A percentile compares a stretch with the other conserved stretches of the same genome.
Conservation (phyloP, 176 grass and related monocot genomes). For the Zoysia japonica region DNA sequence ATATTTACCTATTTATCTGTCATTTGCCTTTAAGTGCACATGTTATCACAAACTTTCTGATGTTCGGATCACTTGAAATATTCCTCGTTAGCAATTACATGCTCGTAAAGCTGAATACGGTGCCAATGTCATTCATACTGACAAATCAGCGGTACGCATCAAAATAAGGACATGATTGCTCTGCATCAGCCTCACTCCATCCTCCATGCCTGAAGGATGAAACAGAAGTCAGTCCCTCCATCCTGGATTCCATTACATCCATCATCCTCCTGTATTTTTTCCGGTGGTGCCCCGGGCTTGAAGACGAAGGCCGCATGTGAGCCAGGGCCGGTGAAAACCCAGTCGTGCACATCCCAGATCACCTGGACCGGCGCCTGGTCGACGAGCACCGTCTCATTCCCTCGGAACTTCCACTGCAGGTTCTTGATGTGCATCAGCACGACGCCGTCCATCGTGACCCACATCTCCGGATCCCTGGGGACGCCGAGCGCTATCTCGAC, state of each 20-base stretch:
- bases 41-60: not conserved
- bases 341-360: constrained; percentile 93
- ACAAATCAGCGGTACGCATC: not conserved
- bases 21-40: not conserved
- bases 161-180: not conserved
- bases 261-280: constrained; percentile 2
- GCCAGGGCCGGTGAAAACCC: constrained; percentile 60
- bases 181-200: constrained; percentile 55
- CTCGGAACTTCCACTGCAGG: constrained; percentile 86
- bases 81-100: not conserved
- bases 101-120: not conserved
- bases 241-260: constrained; percentile 22
- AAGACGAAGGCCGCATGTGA: constrained; percentile 71
- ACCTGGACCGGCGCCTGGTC: constrained; percentile 72
- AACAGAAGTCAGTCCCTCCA: constrained; percentile 65
- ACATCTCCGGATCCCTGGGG: constrained; percentile 69
- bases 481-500: constrained; percentile 64
- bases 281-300: constrained; percentile 48
- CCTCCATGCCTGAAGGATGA: constrained; percentile 89
- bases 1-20: not conserved
- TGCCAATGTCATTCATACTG: constrained; percentile 12
- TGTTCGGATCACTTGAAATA: not conserved
- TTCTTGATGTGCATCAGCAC: constrained; percentile 68
- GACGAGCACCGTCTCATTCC: constrained; percentile 71
- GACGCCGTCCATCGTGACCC: constrained; percentile 68